Evolutionary conservation across 768 basidiomycete genomes (phyloP).

Genomic region (Dictyophora rubrovolvata): DNA sequence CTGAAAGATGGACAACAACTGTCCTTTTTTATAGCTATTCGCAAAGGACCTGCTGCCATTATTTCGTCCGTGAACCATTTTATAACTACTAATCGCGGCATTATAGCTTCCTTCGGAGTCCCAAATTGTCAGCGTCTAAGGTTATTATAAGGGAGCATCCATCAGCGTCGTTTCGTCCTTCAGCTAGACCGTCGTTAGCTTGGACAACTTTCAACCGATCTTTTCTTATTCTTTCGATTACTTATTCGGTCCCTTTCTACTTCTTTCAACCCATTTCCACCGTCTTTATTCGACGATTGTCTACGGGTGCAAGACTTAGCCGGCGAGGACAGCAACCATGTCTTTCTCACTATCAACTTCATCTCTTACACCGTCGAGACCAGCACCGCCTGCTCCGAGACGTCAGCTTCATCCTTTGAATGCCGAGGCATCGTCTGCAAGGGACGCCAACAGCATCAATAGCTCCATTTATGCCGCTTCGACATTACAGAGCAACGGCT

Average conservation of each 20-base stretch:
- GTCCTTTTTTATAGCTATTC: too few relatives aligned
- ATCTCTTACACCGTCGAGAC: conserved; percentile 67
- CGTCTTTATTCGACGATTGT: neutral
- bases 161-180: neutral
- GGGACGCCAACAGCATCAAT: conserved; percentile 5
- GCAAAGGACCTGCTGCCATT: too few relatives aligned
- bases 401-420: conserved; percentile 29
- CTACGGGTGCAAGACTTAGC: neutral
- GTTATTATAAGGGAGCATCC: neutral
- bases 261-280: neutral
- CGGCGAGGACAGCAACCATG: conserved; percentile 21
- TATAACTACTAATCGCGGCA: neutral
- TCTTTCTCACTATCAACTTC: conserved; percentile 40
- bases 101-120: neutral
- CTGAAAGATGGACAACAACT: too few relatives aligned
- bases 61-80: too few relatives aligned
- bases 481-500: conserved; percentile 36
- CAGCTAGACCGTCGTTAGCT: neutral
- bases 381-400: conserved; percentile 65
- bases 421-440: neutral
- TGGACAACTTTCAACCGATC: neutral
- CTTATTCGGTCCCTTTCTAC: neutral
- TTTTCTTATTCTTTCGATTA: neutral
- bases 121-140: neutral
- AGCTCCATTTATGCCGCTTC: conserved; percentile 23